Conservation (phyloP, 2,329 filamentous ascomycete genomes). For the Sphaerulina populicola region DNA sequence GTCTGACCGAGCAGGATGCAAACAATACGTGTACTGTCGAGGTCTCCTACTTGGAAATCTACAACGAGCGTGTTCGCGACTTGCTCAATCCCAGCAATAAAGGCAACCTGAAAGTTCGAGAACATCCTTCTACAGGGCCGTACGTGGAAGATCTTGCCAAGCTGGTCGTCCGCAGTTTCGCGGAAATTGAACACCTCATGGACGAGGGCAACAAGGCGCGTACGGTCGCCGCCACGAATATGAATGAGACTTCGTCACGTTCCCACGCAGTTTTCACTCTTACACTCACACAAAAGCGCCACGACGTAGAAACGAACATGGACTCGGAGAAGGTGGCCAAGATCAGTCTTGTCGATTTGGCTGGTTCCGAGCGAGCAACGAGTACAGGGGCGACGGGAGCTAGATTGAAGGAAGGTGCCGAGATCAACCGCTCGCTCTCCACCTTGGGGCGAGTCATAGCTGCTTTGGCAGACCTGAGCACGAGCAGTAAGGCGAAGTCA, state of each 20-base stretch:
- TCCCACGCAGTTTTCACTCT: slow-evolving; percentile 97
- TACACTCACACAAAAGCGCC: slow-evolving; percentile 86
- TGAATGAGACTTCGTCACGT: slow-evolving; percentile 98
- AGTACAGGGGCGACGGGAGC: slow-evolving; percentile 95
- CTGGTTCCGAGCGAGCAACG: slow-evolving; percentile 92
- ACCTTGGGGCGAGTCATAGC: slow-evolving; percentile 97
- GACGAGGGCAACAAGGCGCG: slow-evolving; percentile 98
- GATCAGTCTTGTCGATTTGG: slow-evolving; percentile 95
- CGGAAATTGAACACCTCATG: slow-evolving; percentile 96
- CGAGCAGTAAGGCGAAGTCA: slow-evolving; percentile 63
- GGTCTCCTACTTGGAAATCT: slow-evolving; percentile 97
- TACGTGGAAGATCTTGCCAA: slow-evolving; percentile 98
- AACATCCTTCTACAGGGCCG: slow-evolving; percentile 93
- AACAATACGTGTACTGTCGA: slow-evolving; percentile 85
- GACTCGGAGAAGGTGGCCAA: slow-evolving; percentile 95
- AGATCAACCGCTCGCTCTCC: slow-evolving; percentile 95
- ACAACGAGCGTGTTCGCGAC: slow-evolving; percentile 95
- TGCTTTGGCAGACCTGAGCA: slow-evolving; percentile 81
- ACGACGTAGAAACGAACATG: slow-evolving; percentile 89
- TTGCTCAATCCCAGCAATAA: slow-evolving; percentile 91
- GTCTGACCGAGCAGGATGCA: slow-evolving; percentile 60
- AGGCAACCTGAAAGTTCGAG: slow-evolving; percentile 91
- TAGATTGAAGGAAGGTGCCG: slow-evolving; percentile 90
- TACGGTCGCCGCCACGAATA: slow-evolving; percentile 96
- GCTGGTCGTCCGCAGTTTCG: slow-evolving; percentile 82